These are phyloP conservation scores for Cyclotella baltica DNA, from an alignment of 108 stramenopile species.

Conservation along the genomic window DNA sequence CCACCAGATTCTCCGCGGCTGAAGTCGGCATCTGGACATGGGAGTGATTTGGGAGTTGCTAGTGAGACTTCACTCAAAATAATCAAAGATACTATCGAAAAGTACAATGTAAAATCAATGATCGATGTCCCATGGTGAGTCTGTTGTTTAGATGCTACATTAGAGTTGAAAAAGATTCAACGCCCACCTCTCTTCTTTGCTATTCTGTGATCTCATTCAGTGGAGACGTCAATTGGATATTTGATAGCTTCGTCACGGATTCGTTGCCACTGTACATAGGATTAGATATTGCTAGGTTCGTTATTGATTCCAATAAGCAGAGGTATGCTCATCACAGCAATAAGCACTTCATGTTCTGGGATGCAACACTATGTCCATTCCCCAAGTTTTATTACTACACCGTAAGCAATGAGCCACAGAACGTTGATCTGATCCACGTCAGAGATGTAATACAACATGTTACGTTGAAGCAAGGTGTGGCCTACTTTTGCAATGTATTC, in stretches of 20 bases:
- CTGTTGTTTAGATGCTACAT: no score
- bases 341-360: conserved; percentile 23
- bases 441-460: conserved; percentile 41
- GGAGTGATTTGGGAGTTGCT: conserved; percentile 31
- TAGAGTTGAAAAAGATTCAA: no score
- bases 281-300: conserved; percentile 15
- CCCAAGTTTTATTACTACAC: conserved; percentile 14
- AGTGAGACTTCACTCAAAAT: conserved; percentile 22
- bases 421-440: conserved; percentile 37
- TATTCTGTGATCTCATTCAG: no score
- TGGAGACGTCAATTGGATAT: conserved; percentile 45
- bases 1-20: not conserved
- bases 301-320: conserved; percentile 19
- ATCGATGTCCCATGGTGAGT: conserved; percentile 44
- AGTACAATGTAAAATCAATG: conserved; percentile 27
- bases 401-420: not conserved
- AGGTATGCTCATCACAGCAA: conserved; percentile 29
- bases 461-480: conserved; percentile 5
- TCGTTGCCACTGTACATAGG: conserved; percentile 30
- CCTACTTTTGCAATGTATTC: conserved; percentile 36
- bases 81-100: conserved; percentile 17
- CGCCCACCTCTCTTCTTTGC: no score
- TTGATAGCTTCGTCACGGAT: conserved; percentile 40
- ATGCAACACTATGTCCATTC: conserved; percentile 19
- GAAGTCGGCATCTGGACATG: conserved; percentile 18